phyloP scores from a whole-genome alignment of 2,329 filamentous ascomycete species.

The Sordariomycetes sp. region DNA sequence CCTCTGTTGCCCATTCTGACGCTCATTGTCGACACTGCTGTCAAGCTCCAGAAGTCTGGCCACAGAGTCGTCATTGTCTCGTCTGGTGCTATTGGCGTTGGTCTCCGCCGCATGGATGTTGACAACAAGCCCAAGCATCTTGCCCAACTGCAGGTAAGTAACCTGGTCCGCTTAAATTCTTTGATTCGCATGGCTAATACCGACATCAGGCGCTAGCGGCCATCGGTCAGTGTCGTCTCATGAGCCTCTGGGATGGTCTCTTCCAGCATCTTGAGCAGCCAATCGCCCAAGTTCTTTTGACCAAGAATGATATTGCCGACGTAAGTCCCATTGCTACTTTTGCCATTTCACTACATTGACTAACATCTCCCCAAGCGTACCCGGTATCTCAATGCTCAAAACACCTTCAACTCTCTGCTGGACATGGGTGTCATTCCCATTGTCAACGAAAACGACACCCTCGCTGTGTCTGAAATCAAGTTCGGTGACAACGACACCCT shows the following conservation, averaged over 20 bases:
- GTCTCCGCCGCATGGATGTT: conserved; percentile 81
- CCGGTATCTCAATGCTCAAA: conserved; percentile 93
- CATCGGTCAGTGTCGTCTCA: conserved; percentile 90
- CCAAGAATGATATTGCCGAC: conserved; percentile 92
- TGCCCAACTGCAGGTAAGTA: conserved; percentile 66
- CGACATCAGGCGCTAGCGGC: conserved; percentile 67
- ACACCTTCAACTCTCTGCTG: conserved; percentile 82
- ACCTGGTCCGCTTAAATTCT: not conserved
- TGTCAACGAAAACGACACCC: conserved; percentile 96
- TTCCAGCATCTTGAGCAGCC: conserved; percentile 84
- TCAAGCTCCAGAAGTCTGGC: conserved; percentile 79
- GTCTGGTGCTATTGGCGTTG: conserved; percentile 93
- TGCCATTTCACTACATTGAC: not conserved
- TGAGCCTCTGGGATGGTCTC: conserved; percentile 90
- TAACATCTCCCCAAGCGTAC: conserved; percentile 48
- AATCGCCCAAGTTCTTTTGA: conserved; percentile 89
- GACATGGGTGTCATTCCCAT: conserved; percentile 96
- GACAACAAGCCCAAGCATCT: conserved; percentile 83
- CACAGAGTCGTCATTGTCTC: conserved; percentile 94
- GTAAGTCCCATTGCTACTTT: conserved; percentile 34
- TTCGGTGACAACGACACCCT: conserved; percentile 98
- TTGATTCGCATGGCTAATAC: not conserved
- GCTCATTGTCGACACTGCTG: conserved; percentile 88
- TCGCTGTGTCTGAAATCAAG: conserved; percentile 97
- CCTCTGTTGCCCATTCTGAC: conserved; percentile 85